Base-by-base conservation (phyloP, 2,329 filamentous ascomycete species). In the Cadophora luteo-olivacea region DNA sequence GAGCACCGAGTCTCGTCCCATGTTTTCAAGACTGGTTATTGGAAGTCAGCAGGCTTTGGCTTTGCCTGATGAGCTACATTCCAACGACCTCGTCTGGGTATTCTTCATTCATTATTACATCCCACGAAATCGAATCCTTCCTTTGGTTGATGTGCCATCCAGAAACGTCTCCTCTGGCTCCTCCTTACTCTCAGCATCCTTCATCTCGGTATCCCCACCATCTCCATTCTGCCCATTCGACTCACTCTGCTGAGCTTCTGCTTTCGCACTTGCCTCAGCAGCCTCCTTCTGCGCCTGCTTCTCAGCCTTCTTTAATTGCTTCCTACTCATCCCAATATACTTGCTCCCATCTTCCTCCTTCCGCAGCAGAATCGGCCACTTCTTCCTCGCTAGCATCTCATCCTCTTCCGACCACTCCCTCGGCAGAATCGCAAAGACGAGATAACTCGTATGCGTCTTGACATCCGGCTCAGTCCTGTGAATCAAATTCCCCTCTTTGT, bases 381-480 rank as follows among this genome's bases (percentile, higher is more conserved):
- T 87, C 64, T 85, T 83, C 72, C 86, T 81, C 62, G 90, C 89
- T 36, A 85, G 85, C 38, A 85, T 86, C 80, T 99, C 96, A 72
- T 97, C 93, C 69, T 91, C 92, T 45, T 88, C 90, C 0, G 84
- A 90, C 96, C 96, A 99, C 70, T 92, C 90, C 54, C 89, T 85
- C n/a, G 96, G 95, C 69, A 99, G 81, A 3, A 96, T 83, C 0
- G 96, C 96, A 82, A 99, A 99, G 4, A 97, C 92, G 4, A 99
- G 86, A 79, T 99, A 99, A n/a, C 92, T 96, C 0, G 96, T 99
- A 80, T 99, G 96, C 8, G 92, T 96, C 85, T 97, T 97, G 69
- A 98, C 82, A 76, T 99, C 96, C 0, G 89, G 83, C 81, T 99
- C 96, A 0, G 92, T 89, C 29, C 93, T 87, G 75, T 97, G 93